Evolutionary conservation across 2,329 filamentous ascomycete species (phyloP).

Genomic region (Colletotrichum falcatum): DNA sequence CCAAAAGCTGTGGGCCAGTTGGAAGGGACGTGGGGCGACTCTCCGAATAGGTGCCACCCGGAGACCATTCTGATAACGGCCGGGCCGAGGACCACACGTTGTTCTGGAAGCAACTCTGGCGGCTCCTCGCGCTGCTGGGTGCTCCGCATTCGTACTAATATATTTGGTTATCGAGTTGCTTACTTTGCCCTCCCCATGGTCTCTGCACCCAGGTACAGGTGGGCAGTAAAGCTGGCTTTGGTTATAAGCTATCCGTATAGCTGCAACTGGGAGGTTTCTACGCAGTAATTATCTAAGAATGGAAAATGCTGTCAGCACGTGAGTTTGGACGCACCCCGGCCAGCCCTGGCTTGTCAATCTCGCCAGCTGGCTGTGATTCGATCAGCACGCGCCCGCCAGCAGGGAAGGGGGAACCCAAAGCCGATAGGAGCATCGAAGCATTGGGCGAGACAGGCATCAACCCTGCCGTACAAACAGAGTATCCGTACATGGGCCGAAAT

Average conservation of each 20-base stretch:
- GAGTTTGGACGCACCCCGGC: conserved; percentile 24
- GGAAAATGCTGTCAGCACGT: conserved; percentile 2
- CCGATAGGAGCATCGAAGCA: conserved; percentile 10
- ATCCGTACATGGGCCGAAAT: not conserved
- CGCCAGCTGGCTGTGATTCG: conserved; percentile 27
- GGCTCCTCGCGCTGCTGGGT: conserved; percentile 22
- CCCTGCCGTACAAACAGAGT: no score
- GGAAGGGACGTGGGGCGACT: not conserved
- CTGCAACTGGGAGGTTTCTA: not conserved
- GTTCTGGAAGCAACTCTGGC: conserved; percentile 23
- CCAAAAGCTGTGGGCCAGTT: not conserved
- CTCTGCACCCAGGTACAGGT: no score
- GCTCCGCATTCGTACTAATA: no score
- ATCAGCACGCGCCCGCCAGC: conserved; percentile 19
- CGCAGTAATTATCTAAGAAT: not conserved
- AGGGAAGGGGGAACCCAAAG: conserved; percentile 4
- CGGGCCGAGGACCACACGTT: not conserved
- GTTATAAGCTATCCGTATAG: no score
- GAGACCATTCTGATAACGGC: not conserved
- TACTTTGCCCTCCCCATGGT: no score
- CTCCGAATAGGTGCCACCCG: not conserved
- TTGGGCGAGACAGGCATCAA: conserved; percentile 16
- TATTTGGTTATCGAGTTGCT: conserved; percentile 1
- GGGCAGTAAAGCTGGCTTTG: no score
- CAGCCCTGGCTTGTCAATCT: conserved; percentile 32